Evolutionary conservation across 2,329 filamentous ascomycete genomes (phyloP).

Genomic region (Aspergillus sp.): DNA sequence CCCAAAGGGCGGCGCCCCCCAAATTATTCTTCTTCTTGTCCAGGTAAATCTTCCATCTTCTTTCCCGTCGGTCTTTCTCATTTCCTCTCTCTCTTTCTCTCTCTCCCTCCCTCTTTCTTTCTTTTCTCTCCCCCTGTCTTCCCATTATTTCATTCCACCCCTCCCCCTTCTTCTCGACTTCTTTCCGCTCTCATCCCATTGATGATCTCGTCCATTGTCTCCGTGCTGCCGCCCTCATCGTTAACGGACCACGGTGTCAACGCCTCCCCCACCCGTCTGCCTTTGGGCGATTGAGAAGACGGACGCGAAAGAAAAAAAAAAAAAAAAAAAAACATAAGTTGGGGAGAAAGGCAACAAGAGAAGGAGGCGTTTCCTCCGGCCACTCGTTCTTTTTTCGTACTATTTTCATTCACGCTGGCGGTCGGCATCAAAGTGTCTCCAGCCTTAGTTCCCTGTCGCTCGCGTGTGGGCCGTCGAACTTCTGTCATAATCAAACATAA

Average conservation of each 20-base stretch:
- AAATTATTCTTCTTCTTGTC: background rate
- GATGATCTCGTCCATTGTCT: constrained; percentile 21
- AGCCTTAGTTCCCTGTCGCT: constrained; percentile 5
- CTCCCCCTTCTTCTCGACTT: constrained; percentile 1
- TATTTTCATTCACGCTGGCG: constrained; percentile 13
- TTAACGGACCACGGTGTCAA: constrained; percentile 15
- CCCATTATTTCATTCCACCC: constrained; percentile 6
- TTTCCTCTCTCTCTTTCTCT: constrained; percentile 16
- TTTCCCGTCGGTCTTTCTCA: constrained; percentile 13
- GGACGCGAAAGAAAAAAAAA: constrained; percentile 13
- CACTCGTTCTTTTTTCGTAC: constrained; percentile 30
- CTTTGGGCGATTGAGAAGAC: constrained; percentile 22
- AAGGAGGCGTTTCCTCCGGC: constrained; percentile 37
- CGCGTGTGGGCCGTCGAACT: constrained; percentile 9
- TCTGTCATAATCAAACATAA: too few species aligned
- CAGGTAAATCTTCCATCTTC: constrained; percentile 12
- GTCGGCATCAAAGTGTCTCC: constrained; percentile 2
- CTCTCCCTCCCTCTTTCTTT: constrained; percentile 10
- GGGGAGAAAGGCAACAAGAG: constrained; percentile 3
- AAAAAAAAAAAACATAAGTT: constrained; percentile 1
- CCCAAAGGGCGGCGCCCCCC: constrained; percentile 9
- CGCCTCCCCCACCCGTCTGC: constrained; percentile 23
- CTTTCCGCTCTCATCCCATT: constrained; percentile 11
- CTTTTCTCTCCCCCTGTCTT: constrained; percentile 18
- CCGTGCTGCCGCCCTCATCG: constrained; percentile 17